Evolutionary conservation across 352 stramenopile genomes (phyloP).

Genomic region (Pythium pyrilobum): DNA sequence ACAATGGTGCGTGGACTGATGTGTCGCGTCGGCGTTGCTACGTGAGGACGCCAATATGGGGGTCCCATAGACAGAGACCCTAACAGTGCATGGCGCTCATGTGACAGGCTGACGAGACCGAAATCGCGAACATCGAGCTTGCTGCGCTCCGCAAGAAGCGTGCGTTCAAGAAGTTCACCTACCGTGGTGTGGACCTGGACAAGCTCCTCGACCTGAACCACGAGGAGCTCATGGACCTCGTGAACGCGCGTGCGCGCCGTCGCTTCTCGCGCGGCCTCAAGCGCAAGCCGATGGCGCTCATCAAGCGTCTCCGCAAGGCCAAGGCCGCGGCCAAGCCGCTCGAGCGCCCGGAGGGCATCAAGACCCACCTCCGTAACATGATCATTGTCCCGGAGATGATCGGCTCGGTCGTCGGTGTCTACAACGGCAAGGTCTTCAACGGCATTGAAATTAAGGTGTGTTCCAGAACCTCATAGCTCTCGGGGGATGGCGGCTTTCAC

Average conservation of each 20-base stretch:
- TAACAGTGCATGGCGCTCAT: not conserved
- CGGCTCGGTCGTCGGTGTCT: conserved; percentile 98
- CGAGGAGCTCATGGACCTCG: conserved; percentile 99
- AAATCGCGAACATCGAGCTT: conserved; percentile 82
- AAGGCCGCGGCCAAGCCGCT: conserved; percentile 97
- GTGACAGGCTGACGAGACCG: conserved; percentile 40
- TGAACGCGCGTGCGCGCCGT: conserved; percentile 94
- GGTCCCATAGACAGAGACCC: too few relatives aligned
- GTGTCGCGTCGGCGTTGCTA: too few relatives aligned
- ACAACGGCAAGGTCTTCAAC: conserved; percentile 99
- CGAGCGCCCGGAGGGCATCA: conserved; percentile 98
- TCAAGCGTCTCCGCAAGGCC: conserved; percentile 98
- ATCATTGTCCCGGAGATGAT: conserved; percentile 99
- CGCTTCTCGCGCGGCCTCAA: conserved; percentile 99
- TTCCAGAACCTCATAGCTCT: conserved; percentile 83
- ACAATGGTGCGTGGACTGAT: conserved; percentile 30
- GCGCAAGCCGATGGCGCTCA: conserved; percentile 99
- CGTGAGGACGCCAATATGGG: too few relatives aligned
- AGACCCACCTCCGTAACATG: conserved; percentile 99
- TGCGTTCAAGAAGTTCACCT: conserved; percentile 99
- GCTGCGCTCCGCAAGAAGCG: conserved; percentile 99
- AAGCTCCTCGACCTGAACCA: conserved; percentile 99
- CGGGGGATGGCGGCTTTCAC: conserved; percentile 73
- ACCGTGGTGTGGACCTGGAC: conserved; percentile 98
- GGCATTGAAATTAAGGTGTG: conserved; percentile 99